phyloP scores from a whole-genome alignment of 1,284 basidiomycete species.

The Trametes sp. region DNA sequence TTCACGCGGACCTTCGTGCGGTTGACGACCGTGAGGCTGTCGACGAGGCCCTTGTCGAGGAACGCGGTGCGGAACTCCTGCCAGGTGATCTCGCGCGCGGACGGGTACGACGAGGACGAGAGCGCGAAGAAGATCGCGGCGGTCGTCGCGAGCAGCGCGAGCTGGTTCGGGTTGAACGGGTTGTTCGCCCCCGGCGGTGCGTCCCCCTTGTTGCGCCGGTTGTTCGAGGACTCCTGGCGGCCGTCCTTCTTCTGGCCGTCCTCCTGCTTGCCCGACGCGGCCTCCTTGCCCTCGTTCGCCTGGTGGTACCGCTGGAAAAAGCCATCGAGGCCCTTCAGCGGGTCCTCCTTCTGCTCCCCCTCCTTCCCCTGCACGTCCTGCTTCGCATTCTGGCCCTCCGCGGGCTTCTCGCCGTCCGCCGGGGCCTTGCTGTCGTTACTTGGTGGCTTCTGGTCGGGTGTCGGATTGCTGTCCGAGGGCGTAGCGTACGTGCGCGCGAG shows the following conservation, averaged over 20 bases:
- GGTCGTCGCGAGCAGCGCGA: conserved; percentile 65
- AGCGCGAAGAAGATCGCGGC: conserved; percentile 75
- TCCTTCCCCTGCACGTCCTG: conserved; percentile 51
- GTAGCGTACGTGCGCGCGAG: conserved; percentile 51
- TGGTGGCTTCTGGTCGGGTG: conserved; percentile 39
- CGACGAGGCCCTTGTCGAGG: conserved; percentile 96
- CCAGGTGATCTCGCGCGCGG: conserved; percentile 94
- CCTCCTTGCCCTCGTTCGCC: conserved; percentile 49
- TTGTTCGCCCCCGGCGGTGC: conserved; percentile 43
- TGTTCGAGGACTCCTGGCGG: conserved; percentile 45
- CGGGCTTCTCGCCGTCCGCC: conserved; percentile 37
- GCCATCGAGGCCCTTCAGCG: conserved; percentile 71
- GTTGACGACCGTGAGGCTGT: conserved; percentile 94
- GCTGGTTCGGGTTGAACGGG: conserved; percentile 64
- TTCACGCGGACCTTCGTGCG: conserved; percentile 89
- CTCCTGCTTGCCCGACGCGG: conserved; percentile 18
- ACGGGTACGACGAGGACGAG: conserved; percentile 63
- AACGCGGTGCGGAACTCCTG: conserved; percentile 97
- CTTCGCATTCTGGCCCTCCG: conserved; percentile 37
- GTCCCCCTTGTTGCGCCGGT: conserved; percentile 53
- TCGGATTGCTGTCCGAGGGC: conserved; percentile 46
- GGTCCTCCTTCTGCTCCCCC: conserved; percentile 42
- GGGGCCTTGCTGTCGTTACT: conserved; percentile 39
- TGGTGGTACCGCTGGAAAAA: conserved; percentile 82
- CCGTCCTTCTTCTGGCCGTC: conserved; percentile 29